phyloP scores from a whole-genome alignment of 306 rosid species.

The Corylus avellana region DNA sequence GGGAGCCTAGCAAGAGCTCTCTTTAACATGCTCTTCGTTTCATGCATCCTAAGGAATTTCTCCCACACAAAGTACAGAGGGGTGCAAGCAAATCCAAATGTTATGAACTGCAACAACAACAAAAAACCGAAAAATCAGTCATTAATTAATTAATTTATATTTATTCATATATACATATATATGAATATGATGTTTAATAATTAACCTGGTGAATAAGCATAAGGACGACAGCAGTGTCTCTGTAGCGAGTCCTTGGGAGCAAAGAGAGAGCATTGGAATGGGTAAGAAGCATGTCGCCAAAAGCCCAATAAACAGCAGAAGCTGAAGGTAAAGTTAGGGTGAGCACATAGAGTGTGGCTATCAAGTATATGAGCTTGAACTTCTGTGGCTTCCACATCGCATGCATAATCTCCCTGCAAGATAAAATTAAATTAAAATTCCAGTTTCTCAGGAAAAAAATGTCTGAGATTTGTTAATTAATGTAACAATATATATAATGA shows the following conservation, averaged over 20 bases:
- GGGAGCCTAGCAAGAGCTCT: slow-evolving; percentile 86
- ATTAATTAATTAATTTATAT: no score
- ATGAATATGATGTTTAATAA: no score
- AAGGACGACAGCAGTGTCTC: slow-evolving; percentile 84
- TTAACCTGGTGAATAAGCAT: slow-evolving; percentile 98
- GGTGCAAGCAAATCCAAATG: slow-evolving; percentile 98
- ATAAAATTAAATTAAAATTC: background rate
- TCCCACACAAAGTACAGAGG: slow-evolving; percentile 99
- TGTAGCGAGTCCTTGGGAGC: slow-evolving; percentile 75
- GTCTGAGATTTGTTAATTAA: background rate
- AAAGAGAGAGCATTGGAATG: slow-evolving; percentile 88
- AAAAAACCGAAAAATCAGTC: background rate
- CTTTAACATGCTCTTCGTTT: slow-evolving; percentile 78
- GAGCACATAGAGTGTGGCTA: slow-evolving; percentile 86
- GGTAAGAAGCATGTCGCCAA: slow-evolving; percentile 85
- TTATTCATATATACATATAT: no score
- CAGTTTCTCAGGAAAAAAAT: background rate
- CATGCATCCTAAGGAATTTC: slow-evolving; percentile 79
- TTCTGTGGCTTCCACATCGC: slow-evolving; percentile 99
- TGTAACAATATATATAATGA: no score
- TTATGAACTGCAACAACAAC: slow-evolving; percentile 66
- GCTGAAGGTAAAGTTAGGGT: slow-evolving; percentile 96
- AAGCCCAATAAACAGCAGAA: slow-evolving; percentile 92
- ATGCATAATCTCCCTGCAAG: slow-evolving; percentile 92
- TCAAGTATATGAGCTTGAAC: slow-evolving; percentile 84